Base-by-base conservation (phyloP, 208 protist genomes). In the Porcisia deanei region DNA sequence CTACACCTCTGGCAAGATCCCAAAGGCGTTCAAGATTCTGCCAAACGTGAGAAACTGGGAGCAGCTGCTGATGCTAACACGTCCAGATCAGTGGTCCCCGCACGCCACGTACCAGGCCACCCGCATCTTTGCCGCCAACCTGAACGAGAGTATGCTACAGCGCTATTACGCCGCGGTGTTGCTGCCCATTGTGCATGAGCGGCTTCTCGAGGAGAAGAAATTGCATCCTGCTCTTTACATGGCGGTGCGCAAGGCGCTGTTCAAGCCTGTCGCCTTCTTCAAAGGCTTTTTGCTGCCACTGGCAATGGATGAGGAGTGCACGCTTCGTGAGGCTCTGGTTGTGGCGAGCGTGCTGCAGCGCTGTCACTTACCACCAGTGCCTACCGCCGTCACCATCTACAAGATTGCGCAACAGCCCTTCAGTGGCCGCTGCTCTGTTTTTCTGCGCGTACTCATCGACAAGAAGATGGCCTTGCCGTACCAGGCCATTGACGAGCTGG, bases 1-100 rank as follows among this genome's bases (percentile, higher is more conserved):
- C 22, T 99, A 99, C 88, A 98, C 91, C n/a, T 97, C 92, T 34
- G 99, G 99, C 43, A 99, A 99, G 88, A 86, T 99, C 14, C 99
- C 99, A 30, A 99, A 99, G 89, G 98, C 99, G 20, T 99, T 99
- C 86, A 99, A 99, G 87, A 95, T 99, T 58, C 83, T 99, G 54
- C 99, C 99, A 53, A 93, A 95, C 53, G 91, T 99, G 30, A 84
- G 89, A 49, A 95, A 97, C 86, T 99, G 99, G 99, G 98, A 99
- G 90, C 97, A 99, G 87, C 88, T 99, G 57, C 75, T 99, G 53
- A 98, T 97, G 89, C 86, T 99, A 10, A 99, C 98, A 20, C 87
- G 95, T 63, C 99, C 99, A 30, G 89, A 98, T 60, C 86, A 97
- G 65, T 99, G 98, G 97, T 98, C 97, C 37, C 95, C 98, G 39